Percentiles rank a stretch among this genome's conserved stretches.
phyloP scores from a whole-genome alignment of 179 eudicot genomes.

The Vitellaria paradoxa region DNA sequence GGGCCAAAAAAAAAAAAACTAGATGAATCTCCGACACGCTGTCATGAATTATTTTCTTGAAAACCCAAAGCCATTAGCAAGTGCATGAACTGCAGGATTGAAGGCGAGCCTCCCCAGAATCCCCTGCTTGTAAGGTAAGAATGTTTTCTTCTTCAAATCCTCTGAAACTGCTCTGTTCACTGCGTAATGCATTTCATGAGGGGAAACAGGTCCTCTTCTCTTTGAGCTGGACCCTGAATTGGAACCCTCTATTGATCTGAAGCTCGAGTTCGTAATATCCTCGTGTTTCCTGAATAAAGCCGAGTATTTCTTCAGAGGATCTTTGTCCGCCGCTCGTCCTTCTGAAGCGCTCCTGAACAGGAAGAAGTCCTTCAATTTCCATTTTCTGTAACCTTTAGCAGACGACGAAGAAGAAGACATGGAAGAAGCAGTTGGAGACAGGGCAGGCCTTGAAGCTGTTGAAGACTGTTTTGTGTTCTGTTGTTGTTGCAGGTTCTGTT shows the following conservation, averaged over 20 bases:
- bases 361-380: constrained; percentile 70
- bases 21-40: not conserved
- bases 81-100: constrained; percentile 13
- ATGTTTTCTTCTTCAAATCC: constrained; percentile 74
- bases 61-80: constrained; percentile 21
- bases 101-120: constrained; percentile 50
- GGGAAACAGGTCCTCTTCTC: constrained; percentile 8
- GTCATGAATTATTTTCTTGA: not conserved
- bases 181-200: constrained; percentile 61
- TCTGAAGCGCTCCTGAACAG: constrained; percentile 86
- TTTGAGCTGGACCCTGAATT: constrained; percentile 8
- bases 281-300: constrained; percentile 23
- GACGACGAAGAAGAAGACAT: constrained; percentile 18
- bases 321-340: constrained; percentile 56
- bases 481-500: not conserved
- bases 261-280: constrained; percentile 21
- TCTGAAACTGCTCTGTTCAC: constrained; percentile 56
- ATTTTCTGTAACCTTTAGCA: constrained; percentile 34
- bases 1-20: not conserved
- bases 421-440: constrained; percentile 8
- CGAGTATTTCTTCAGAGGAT: constrained; percentile 53
- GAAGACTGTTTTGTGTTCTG: constrained; percentile 16
- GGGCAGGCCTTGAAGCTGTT: constrained; percentile 14
- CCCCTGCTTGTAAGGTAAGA: constrained; percentile 78
- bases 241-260: constrained; percentile 13